Evolutionary conservation across 2,329 filamentous ascomycete species (phyloP), one percentile per base, ranked within the genome.

Genomic region (Xylaria digitata): DNA sequence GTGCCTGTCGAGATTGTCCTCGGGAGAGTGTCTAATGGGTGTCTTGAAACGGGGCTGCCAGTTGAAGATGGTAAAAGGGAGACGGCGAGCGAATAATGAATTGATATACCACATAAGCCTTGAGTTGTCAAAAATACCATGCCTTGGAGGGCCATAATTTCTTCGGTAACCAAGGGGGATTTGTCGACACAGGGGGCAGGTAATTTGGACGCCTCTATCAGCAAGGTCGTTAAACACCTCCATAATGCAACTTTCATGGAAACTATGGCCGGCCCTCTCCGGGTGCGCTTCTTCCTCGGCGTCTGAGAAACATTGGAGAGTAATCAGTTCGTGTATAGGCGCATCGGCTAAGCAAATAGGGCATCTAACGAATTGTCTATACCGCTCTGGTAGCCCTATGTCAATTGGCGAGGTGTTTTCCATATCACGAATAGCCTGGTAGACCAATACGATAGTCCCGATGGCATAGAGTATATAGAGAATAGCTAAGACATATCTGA

Each of bases 21-120:
- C 15, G 4, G 37, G 11, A 40, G 2, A 3, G 37, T 15, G 11
- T 15, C 2, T 2, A 40, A 3, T 1, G 37, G 9, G 37, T 15
- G 2, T 2, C 2, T 3, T 26, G 26, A 26, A 9, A 5, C 9
- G 11, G 2, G 9, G 13, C 37, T 2, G 9, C 9, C 9, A 15
- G 37, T 13, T 15, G 37, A 15, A 15, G 37, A 15, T 5, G 11
- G 4, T 5, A 13, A 40, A 2, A 5, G 4, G 37, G 1, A 23
- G 6, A 3, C 43, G 23, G 6, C 30, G 26, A 3, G 43, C 11
- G 11, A 48, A 58, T 2, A 58, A 17, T 23, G 43, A 58, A 15
- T 37, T 17, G 6, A 58, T 58, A 23, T 58, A 58, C 55, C 55
- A 58, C 43, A 58, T 40, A 8, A 58, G 6, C 6, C 21, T n/a